phyloP scores from a whole-genome alignment of 345 rosid genomes.

The Hypericum perforatum region DNA sequence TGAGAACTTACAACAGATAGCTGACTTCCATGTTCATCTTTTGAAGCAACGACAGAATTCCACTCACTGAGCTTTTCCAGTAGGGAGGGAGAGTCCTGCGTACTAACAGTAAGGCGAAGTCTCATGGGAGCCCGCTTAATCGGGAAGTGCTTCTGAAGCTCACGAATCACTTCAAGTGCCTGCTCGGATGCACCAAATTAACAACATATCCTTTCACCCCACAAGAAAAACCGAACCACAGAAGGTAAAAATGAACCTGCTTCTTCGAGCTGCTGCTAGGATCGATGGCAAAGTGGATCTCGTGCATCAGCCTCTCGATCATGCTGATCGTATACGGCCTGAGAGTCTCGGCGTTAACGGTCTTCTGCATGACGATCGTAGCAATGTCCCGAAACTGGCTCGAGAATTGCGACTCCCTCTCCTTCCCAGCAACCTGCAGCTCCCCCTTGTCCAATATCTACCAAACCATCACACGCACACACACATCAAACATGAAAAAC shows the following conservation, averaged over 20 bases:
- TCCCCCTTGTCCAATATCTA: slow-evolving; percentile 95
- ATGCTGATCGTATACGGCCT: slow-evolving; percentile 91
- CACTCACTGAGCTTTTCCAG: slow-evolving; percentile 53
- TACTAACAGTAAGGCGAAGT: slow-evolving; percentile 47
- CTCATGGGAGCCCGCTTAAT: slow-evolving; percentile 91
- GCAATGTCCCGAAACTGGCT: slow-evolving; percentile 96
- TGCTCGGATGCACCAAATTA: slow-evolving; percentile 6
- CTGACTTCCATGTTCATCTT: slow-evolving; percentile 26
- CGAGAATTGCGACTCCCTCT: slow-evolving; percentile 78
- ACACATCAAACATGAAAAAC: neutral
- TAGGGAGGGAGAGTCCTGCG: slow-evolving; percentile 34
- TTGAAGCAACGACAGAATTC: slow-evolving; percentile 57
- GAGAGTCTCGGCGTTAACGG: slow-evolving; percentile 82
- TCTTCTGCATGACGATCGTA: slow-evolving; percentile 91
- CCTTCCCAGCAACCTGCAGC: slow-evolving; percentile 98
- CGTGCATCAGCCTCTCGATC: slow-evolving; percentile 93
- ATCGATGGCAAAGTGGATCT: slow-evolving; percentile 87
- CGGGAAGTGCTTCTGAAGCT: slow-evolving; percentile 92
- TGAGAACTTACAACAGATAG: slow-evolving; percentile 52
- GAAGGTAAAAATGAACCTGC: slow-evolving; percentile 34
- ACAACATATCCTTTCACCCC: neutral
- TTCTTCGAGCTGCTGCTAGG: slow-evolving; percentile 84
- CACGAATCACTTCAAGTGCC: slow-evolving; percentile 90
- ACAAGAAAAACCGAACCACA: neutral
- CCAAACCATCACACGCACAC: neutral